Percentiles rank a stretch among this genome's conserved stretches.
Conservation (phyloP, 495 filamentous ascomycete species). For the Talaromyces thailandensis region DNA sequence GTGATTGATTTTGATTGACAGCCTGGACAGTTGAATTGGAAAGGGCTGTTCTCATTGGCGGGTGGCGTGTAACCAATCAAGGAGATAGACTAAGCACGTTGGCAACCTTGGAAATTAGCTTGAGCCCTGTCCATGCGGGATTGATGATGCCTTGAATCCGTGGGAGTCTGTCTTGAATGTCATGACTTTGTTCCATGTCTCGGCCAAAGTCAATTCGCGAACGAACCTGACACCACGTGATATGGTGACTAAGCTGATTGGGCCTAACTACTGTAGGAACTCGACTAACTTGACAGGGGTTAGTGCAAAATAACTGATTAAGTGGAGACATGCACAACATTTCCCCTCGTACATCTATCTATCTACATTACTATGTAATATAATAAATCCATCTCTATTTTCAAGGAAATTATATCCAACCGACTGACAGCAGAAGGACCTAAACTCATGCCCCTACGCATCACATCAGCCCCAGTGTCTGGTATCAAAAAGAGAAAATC, state of each 20-base stretch:
- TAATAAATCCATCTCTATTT: neutral
- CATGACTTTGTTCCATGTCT: neutral
- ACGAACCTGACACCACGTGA: neutral
- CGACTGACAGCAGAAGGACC: neutral
- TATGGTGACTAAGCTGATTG: neutral
- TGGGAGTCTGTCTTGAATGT: neutral
- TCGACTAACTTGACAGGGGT: neutral
- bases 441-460: constrained; percentile 33
- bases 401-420: neutral
- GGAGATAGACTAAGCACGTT: neutral
- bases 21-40: neutral
- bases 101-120: neutral
- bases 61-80: neutral
- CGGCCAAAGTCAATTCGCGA: neutral
- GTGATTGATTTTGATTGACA: too few relatives aligned
- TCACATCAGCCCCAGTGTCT: constrained; percentile 36
- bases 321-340: neutral
- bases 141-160: neutral
- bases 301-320: neutral
- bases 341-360: neutral
- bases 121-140: neutral
- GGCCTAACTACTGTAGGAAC: too few relatives aligned
- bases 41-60: neutral
- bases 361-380: neutral
- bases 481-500: constrained; percentile 32